These are phyloP conservation scores for Chaetomium tenue DNA, from an alignment of 495 filamentous ascomycete genomes.

Conservation along the genomic window DNA sequence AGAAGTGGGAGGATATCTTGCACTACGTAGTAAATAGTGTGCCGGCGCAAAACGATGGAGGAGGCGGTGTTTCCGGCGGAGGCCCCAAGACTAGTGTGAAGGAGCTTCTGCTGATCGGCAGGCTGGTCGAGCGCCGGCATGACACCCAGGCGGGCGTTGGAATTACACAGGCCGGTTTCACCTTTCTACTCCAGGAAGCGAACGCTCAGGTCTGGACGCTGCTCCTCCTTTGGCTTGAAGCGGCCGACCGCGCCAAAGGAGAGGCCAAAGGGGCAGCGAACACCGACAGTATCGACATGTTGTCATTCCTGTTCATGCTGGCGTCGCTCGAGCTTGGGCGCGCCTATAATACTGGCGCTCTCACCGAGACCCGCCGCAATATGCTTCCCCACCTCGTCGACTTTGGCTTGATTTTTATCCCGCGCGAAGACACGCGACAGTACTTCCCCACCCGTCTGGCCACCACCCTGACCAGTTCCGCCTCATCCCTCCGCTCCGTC, in stretches of 20 bases:
- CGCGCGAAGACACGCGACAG: constrained; percentile 52
- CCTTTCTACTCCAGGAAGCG: constrained; percentile 88
- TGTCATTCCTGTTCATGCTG: constrained; percentile 95
- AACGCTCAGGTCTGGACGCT: constrained; percentile 97
- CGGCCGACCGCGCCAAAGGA: constrained; percentile 56
- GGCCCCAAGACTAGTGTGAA: constrained; percentile 76
- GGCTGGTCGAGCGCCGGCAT: constrained; percentile 67
- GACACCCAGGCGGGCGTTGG: constrained; percentile 51
- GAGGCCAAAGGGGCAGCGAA: constrained; percentile 40
- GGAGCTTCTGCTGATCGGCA: constrained; percentile 70
- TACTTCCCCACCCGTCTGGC: constrained; percentile 95
- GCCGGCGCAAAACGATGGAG: constrained; percentile 37
- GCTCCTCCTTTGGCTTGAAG: constrained; percentile 86
- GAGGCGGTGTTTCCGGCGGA: constrained; percentile 33
- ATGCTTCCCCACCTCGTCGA: constrained; percentile 84
- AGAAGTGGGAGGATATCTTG: constrained; percentile 92
- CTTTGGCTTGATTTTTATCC: constrained; percentile 81
- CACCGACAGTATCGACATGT: constrained; percentile 87
- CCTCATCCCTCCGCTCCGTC: constrained; percentile 67
- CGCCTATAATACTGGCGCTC: constrained; percentile 75
- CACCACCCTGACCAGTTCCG: constrained; percentile 82
- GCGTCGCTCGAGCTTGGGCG: constrained; percentile 87
- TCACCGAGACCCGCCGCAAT: constrained; percentile 75
- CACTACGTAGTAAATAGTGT: constrained; percentile 81
- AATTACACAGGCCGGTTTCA: constrained; percentile 91